Conservation (phyloP, 2,329 filamentous ascomycete species). For the Sporothrix sp. region DNA sequence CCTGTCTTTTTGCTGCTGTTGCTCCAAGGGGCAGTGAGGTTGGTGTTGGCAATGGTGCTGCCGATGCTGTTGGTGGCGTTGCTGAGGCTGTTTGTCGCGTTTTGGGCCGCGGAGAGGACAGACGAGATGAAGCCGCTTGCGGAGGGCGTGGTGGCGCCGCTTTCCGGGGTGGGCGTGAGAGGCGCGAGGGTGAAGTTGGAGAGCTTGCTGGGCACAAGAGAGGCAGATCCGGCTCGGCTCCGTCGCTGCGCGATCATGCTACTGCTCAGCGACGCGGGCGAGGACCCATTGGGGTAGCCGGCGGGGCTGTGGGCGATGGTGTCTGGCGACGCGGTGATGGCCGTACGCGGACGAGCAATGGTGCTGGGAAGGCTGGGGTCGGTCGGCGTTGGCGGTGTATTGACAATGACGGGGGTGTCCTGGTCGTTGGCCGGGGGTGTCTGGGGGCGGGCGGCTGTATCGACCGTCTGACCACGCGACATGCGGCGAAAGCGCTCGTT, state of each 20-base stretch:
- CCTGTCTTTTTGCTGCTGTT: slow-evolving; percentile 25
- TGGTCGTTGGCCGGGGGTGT: slow-evolving; percentile 39
- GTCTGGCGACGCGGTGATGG: slow-evolving; percentile 7
- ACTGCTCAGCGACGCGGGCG: slow-evolving; percentile 35
- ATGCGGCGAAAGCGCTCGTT: slow-evolving; percentile 22
- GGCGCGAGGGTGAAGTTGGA: slow-evolving; percentile 65
- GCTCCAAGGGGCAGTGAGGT: slow-evolving; percentile 39
- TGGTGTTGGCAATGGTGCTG: slow-evolving; percentile 39
- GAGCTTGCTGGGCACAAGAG: slow-evolving; percentile 70
- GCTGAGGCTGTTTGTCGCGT: slow-evolving; percentile 67
- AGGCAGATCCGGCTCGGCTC: slow-evolving; percentile 43
- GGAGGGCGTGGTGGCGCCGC: slow-evolving; percentile 40
- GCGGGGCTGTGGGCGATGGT: slow-evolving; percentile 14
- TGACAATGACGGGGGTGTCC: slow-evolving; percentile 48
- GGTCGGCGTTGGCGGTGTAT: slow-evolving; percentile 56
- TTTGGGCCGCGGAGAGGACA: slow-evolving; percentile 87
- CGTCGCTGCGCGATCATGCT: slow-evolving; percentile 63
- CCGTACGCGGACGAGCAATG: not conserved
- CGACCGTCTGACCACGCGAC: slow-evolving; percentile 24
- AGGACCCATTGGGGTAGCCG: slow-evolving; percentile 43
- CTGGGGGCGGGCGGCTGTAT: slow-evolving; percentile 29
- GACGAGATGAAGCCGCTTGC: slow-evolving; percentile 81
- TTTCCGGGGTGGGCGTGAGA: slow-evolving; percentile 67
- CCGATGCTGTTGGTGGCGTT: slow-evolving; percentile 49
- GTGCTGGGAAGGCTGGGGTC: slow-evolving; percentile 28